These are phyloP conservation scores for Isabelozyma rhagii DNA, from an alignment of 805 yeast genomes.

Conservation along the genomic window DNA sequence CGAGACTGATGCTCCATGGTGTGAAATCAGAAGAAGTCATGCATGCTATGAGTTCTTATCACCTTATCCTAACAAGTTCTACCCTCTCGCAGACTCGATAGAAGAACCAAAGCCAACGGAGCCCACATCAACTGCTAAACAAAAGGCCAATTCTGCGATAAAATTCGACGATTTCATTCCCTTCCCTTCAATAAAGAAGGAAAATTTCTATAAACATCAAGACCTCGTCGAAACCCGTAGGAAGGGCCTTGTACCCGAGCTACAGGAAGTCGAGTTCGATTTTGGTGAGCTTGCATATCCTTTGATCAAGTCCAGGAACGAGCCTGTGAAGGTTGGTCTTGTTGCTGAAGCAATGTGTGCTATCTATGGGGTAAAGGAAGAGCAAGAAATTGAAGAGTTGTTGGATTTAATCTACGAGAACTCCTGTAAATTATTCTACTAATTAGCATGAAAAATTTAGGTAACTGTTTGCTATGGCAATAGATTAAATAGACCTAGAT, in stretches of 20 bases:
- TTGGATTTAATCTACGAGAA: slow-evolving; percentile 35
- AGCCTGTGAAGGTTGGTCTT: slow-evolving; percentile 82
- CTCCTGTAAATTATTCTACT: slow-evolving; percentile 29
- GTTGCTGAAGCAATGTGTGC: slow-evolving; percentile 56
- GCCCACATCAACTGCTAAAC: background rate
- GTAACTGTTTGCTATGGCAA: background rate
- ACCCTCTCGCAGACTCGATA: slow-evolving; percentile 32
- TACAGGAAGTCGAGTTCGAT: slow-evolving; percentile 7
- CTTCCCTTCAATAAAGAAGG: slow-evolving; percentile 63
- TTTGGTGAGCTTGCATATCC: slow-evolving; percentile 35
- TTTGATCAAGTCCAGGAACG: slow-evolving; percentile 81
- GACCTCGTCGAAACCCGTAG: slow-evolving; percentile 7
- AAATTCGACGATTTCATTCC: slow-evolving; percentile 54
- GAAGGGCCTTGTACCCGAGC: slow-evolving; percentile 9
- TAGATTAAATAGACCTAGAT: no score
- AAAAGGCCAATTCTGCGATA: slow-evolving; percentile 15
- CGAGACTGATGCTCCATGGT: slow-evolving; percentile 99
- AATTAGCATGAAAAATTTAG: background rate
- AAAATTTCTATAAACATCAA: slow-evolving; percentile 43
- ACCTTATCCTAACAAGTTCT: slow-evolving; percentile 53
- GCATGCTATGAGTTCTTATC: slow-evolving; percentile 62
- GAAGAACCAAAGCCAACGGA: slow-evolving; percentile 5
- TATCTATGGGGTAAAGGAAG: slow-evolving; percentile 25
- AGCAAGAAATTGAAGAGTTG: slow-evolving; percentile 26
- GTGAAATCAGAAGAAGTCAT: slow-evolving; percentile 84